A percentile compares a stretch with the other conserved stretches of the same genome.
phyloP scores from a whole-genome alignment of 1,284 basidiomycete species.

The Mrakiaceae sp. region DNA sequence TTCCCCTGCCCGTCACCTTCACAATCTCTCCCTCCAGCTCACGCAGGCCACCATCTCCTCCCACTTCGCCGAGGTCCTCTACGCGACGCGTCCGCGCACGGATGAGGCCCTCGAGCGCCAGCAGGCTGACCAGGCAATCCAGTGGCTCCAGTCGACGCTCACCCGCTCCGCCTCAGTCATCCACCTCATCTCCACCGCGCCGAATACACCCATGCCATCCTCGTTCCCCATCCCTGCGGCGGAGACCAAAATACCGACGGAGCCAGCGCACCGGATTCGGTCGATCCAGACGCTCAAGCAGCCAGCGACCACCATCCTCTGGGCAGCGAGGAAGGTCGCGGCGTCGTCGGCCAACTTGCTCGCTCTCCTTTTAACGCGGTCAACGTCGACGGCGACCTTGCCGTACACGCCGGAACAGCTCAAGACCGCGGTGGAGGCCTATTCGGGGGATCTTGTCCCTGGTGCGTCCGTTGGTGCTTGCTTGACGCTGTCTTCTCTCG shows the following conservation, averaged over 20 bases:
- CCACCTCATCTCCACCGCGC: no score
- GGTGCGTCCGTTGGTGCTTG: no score
- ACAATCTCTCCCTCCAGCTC: conserved; percentile 57
- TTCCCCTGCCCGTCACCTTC: conserved; percentile 55
- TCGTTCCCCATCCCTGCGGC: background rate
- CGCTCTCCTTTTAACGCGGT: background rate
- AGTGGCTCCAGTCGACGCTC: background rate
- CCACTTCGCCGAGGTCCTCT: conserved; percentile 61
- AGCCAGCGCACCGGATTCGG: background rate
- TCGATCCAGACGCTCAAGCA: background rate
- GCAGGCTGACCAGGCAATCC: background rate
- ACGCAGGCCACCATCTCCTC: conserved; percentile 59
- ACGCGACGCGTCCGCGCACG: conserved; percentile 34
- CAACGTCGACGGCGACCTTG: conserved; percentile 32
- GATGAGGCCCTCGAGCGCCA: background rate
- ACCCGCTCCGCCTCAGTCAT: no score
- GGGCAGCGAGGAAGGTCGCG: background rate
- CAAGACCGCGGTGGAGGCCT: no score
- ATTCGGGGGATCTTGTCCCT: no score
- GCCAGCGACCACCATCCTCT: background rate
- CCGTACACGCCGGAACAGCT: background rate
- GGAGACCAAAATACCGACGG: background rate
- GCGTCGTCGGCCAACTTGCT: background rate
- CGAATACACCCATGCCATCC: no score
- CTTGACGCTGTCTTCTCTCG: no score